Conservation (phyloP, 225 moss, liverwort and hornwort genomes). For the Pseudoscleropodium purum region DNA sequence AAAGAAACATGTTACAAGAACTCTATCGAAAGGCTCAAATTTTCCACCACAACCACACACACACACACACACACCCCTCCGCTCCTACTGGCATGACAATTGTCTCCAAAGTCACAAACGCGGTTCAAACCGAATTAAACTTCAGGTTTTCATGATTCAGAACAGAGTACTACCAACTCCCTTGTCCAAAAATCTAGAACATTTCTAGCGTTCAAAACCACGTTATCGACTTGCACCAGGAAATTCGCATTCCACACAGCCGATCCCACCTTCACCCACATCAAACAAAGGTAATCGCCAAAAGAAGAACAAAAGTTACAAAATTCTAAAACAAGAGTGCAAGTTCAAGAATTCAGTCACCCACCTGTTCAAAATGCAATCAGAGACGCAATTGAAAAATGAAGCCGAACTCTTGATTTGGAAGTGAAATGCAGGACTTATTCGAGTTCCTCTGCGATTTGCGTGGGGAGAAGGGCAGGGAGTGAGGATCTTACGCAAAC, state of each 20-base stretch:
- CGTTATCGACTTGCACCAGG: background rate
- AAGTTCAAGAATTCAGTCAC: background rate
- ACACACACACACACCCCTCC: too few relatives aligned
- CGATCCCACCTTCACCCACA: background rate
- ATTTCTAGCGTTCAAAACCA: background rate
- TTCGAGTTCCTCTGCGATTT: background rate
- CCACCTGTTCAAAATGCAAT: background rate
- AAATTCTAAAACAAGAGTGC: background rate
- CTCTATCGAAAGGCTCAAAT: background rate
- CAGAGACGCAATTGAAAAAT: background rate
- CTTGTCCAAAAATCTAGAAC: background rate
- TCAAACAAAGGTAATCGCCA: background rate
- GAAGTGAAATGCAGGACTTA: background rate
- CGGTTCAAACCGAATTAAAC: background rate
- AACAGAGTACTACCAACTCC: background rate
- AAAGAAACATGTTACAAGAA: background rate
- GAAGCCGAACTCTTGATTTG: background rate
- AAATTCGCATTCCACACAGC: background rate
- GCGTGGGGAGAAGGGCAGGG: background rate
- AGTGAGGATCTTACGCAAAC: background rate
- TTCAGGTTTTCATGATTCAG: background rate
- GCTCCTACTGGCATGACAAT: background rate
- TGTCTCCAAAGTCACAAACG: background rate
- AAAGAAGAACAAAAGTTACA: background rate
- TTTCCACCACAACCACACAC: background rate